Base-by-base conservation (phyloP, 2,329 filamentous ascomycete genomes). In the Keithomyces neogunnii region DNA sequence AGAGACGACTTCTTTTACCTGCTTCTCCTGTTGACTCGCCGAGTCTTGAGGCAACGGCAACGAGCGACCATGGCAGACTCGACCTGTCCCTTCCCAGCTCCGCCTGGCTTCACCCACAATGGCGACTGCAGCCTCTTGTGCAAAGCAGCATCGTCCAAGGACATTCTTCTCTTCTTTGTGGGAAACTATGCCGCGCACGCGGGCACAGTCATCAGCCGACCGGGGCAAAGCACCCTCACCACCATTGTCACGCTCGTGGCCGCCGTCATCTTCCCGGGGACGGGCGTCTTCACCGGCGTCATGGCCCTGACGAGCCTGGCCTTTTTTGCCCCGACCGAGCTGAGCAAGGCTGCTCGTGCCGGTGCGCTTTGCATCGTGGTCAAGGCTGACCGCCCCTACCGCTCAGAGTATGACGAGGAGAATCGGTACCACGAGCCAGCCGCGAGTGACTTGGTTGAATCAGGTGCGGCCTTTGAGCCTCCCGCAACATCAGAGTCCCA, bases 101-200 rank as follows among this genome's bases (percentile, higher is more conserved):
- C 19, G 19, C 43, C 47, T 13, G 44, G 48, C 48, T 53, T 47
- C 38, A 47, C 51, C 11, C 51, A 53, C 42, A 50, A 53, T 19
- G 51, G 51, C 36, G 51, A 53, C 44, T 53, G 51, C 51, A 53
- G 45, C n/a, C 51, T 53, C 31, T 29, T 53, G 9, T 53, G 51
- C 31, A 53, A 45, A 33, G 19, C 51, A 10, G 38, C 51, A 9
- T 35, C 30, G 2, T 53, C 47, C 47, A 53, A 53, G 11, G 48
- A 53, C 30, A 50, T 53, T 28, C 2, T 45, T 30, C 10, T 33
- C n/a, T 53, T 53, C 11, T 53, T 53, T 13, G 36, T 53, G 8
- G 47, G 51, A 26, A 53, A 53, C 13, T 53, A 53, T 28, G 51
- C n/a, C 3, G 51, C 51, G 2, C 51, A 53, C 8, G 51, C 29